Evolutionary conservation across 306 rosid species (phyloP), one percentile per base, ranked within the genome.

Genomic region (Inga oerstediana): DNA sequence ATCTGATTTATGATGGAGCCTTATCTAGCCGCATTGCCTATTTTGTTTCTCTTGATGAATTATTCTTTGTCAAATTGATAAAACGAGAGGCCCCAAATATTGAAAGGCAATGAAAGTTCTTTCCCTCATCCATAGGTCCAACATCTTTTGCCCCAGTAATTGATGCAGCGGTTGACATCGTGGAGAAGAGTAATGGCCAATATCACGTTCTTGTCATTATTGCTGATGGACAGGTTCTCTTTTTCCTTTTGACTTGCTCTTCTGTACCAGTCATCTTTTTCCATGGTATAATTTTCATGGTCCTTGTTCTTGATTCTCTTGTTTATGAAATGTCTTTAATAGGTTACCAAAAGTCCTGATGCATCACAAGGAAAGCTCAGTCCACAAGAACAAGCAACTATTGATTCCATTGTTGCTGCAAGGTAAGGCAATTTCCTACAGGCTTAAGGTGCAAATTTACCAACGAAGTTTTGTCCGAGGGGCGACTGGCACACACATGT

Each of bases 181-280:
- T 96, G 81, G 93, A 92, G 84, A 87, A 75, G 77, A 92, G 73
- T 92, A 91, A 92, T 64, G 89, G 89, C 79, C 99, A 94, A 89
- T 96, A 96, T 87, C 99, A 96, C 68, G 95, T 96, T 84, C 99
- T 96, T 77, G 97, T 96, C 91, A 93, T 96, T 56, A 85, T 96
- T 86, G 99, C 99, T 27, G 99, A 96, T 41, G 99, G 99, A 80
- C 99, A 96, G 99, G 99, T 96, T 85, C 81, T 65, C 80, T 54
- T 74, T 41, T 39, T 39, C 27, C 49, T 14, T 65, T 65, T 32
- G 4, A 32, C n/a, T 15, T 22, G 5, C 71, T 12, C n/a, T 14
- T 14, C 17, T 30, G 19, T 64, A 32, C 71, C 4, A 32, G 39
- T 65, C 32, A 13, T 69, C 66, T 79, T 65, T 72, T 68, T 46